phyloP scores from a whole-genome alignment of 768 basidiomycete species.

The Suillus americanus region DNA sequence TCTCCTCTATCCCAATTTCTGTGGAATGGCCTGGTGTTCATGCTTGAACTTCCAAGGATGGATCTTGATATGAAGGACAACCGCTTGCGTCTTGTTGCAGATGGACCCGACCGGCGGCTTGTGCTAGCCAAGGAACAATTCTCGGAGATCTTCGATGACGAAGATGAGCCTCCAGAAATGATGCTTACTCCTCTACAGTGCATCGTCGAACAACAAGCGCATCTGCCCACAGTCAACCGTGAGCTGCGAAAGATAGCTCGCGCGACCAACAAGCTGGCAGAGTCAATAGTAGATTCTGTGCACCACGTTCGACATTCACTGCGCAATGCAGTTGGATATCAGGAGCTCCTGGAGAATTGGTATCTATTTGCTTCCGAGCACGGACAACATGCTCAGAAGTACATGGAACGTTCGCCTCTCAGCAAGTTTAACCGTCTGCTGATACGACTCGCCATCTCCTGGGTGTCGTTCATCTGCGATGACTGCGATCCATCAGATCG shows the following conservation, averaged over 20 bases:
- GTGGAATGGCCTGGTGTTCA: constrained; percentile 88
- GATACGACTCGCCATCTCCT: constrained; percentile 90
- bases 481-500: constrained; percentile 95
- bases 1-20: constrained; percentile 85
- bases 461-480: constrained; percentile 98
- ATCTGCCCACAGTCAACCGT: constrained; percentile 84
- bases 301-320: constrained; percentile 78
- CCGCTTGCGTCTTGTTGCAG: constrained; percentile 89
- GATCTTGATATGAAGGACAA: constrained; percentile 85
- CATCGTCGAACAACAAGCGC: constrained; percentile 81
- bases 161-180: constrained; percentile 50
- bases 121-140: constrained; percentile 77
- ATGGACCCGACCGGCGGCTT: constrained; percentile 80
- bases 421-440: constrained; percentile 81
- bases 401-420: constrained; percentile 74
- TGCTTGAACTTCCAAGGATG: constrained; percentile 70
- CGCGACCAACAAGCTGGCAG: constrained; percentile 85
- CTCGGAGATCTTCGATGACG: constrained; percentile 62
- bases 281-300: constrained; percentile 91
- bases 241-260: constrained; percentile 90
- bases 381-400: constrained; percentile 84
- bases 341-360: constrained; percentile 92
- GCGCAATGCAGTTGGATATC: constrained; percentile 57
- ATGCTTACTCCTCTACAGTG: constrained; percentile 45
- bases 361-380: constrained; percentile 96